Percentiles rank a stretch among this genome's conserved stretches.
Conservation (phyloP, 2,329 filamentous ascomycete genomes). For the Periconia sp. region DNA sequence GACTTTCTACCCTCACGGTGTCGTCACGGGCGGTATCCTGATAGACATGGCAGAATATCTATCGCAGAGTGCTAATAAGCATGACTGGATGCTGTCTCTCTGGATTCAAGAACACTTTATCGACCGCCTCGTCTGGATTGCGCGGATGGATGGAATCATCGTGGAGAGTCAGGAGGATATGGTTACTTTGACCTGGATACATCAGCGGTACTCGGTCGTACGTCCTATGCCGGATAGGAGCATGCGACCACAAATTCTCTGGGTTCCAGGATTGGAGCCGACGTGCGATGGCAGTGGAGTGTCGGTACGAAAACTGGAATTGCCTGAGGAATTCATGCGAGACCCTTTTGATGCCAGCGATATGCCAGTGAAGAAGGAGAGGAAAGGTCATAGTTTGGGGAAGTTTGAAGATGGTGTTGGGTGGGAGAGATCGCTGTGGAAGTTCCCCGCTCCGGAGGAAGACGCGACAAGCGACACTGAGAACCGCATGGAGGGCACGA, state of each 20-base stretch:
- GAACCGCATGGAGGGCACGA: too few relatives aligned
- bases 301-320: too few relatives aligned
- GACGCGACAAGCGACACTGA: too few relatives aligned
- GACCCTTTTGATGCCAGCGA: too few relatives aligned
- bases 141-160: slow-evolving; percentile 16
- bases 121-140: slow-evolving; percentile 12
- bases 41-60: slow-evolving; percentile 15
- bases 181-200: slow-evolving; percentile 6
- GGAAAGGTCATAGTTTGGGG: too few relatives aligned
- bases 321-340: too few relatives aligned
- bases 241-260: slow-evolving; percentile 3
- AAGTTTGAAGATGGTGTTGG: too few relatives aligned
- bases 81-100: slow-evolving; percentile 8
- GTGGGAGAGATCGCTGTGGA: too few relatives aligned
- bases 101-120: slow-evolving; percentile 16
- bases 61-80: neutral
- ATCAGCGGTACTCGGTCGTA: slow-evolving; percentile 7
- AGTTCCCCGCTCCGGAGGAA: too few relatives aligned
- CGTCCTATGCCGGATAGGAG: neutral
- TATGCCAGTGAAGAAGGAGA: too few relatives aligned
- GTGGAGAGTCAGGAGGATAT: slow-evolving; percentile 4
- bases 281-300: too few relatives aligned
- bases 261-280: slow-evolving; percentile 15
- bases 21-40: slow-evolving; percentile 9
- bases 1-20: slow-evolving; percentile 6